Base-by-base conservation (phyloP, 495 filamentous ascomycete species). In the Hyphodiscus hymeniophilus region DNA sequence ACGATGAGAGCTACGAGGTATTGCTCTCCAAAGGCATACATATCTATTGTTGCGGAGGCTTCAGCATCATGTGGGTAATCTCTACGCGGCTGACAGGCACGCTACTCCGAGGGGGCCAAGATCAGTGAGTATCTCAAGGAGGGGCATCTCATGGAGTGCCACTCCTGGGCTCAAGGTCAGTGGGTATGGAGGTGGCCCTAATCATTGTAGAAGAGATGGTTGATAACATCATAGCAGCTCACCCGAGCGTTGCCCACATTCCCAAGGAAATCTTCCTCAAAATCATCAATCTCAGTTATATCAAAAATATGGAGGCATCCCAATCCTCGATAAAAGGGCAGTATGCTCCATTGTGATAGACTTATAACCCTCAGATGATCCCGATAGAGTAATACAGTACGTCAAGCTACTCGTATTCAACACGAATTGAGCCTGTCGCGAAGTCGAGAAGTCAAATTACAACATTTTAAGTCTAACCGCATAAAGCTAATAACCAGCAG, bases 1-100 rank as follows among this genome's bases (percentile, higher is more conserved):
- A 65, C 51, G 18, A 63, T 55, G 3, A 60, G 62, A 16, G 60
- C 62, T 17, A 65, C 57, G 2, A 65, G 45, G 16, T 63, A 56
- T 32, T 61, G 43, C 10, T 42, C 50, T 4, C 62, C 62, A 47
- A 65, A 63, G 38, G 56, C 54, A 50, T 65, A 65, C 42, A 49
- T 21, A 42, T 65, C 62, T 4, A 43, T 39, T 5, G 54, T 55
- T 1, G 31, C 47, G 42, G 48, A 65, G 5, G 41, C 47, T 1
- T 45, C 38, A 12, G 47, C 38, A 40, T 61, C 56, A 7, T 42
- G n/a, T 7, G 58, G 56, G 38, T 51, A 51, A 44, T 65, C 62
- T 17, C 45, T 1, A 60, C 60, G 3, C 62, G 54, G n/a, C 61
- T 63, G n/a, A 60, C 42, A 5, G 62, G 59, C 0, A 63, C 12